A percentile compares a stretch with the other conserved stretches of the same genome.
Evolutionary conservation across 495 filamentous ascomycete species (phyloP).

Genomic region (Thozetella sp.): DNA sequence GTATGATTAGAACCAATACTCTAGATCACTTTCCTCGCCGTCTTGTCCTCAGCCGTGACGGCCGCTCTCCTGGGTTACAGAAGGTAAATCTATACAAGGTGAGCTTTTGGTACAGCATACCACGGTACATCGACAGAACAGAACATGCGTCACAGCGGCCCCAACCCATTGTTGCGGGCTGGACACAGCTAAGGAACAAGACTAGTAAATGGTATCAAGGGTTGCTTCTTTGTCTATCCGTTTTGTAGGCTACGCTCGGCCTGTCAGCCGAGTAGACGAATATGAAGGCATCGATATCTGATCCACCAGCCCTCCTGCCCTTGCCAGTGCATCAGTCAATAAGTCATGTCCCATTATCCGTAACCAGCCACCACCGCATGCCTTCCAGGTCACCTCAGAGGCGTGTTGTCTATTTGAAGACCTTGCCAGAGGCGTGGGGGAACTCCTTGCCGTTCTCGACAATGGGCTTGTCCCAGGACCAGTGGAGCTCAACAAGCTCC

Average conservation of each 20-base stretch:
- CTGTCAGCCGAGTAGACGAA: background rate
- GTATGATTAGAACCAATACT: too few relatives aligned
- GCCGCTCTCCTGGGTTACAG: too few relatives aligned
- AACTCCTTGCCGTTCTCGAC: conserved; percentile 79
- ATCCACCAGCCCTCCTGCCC: background rate
- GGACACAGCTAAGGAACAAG: background rate
- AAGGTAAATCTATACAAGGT: too few relatives aligned
- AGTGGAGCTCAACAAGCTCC: conserved; percentile 83
- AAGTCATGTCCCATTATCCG: background rate
- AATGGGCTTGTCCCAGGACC: conserved; percentile 83
- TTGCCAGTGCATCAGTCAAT: background rate
- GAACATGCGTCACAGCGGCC: too few relatives aligned
- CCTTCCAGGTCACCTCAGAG: conserved; percentile 4
- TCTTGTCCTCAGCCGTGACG: too few relatives aligned
- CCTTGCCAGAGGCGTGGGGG: conserved; percentile 76
- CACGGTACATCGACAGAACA: too few relatives aligned
- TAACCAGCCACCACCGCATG: conserved; percentile 1
- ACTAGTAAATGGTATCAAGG: background rate
- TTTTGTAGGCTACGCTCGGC: conserved; percentile 1
- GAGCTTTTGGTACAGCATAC: too few relatives aligned
- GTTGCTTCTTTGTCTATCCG: conserved; percentile 3
- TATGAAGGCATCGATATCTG: background rate
- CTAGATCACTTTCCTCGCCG: too few relatives aligned
- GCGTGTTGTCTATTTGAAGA: conserved; percentile 83
- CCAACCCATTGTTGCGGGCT: too few relatives aligned